These are phyloP conservation scores for Boletus mariae DNA, from an alignment of 1,284 basidiomycete genomes.

Conservation along the genomic window DNA sequence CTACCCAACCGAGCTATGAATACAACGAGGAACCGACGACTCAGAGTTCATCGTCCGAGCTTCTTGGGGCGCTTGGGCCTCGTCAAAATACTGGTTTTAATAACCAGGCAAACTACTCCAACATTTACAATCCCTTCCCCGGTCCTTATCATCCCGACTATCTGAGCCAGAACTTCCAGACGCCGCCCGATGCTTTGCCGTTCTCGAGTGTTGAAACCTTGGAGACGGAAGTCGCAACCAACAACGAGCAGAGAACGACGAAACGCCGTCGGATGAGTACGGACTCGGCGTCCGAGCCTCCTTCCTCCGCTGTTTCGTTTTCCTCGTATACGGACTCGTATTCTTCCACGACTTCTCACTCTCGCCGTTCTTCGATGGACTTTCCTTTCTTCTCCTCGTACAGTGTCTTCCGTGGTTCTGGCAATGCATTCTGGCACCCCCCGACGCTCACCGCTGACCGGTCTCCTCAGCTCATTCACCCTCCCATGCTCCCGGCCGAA, in stretches of 20 bases:
- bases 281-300: slow-evolving; percentile 65
- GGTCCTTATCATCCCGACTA: slow-evolving; percentile 73
- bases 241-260: slow-evolving; percentile 37
- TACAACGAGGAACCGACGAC: slow-evolving; percentile 40
- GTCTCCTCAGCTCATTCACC: slow-evolving; percentile 54
- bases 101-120: slow-evolving; percentile 30
- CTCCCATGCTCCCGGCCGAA: slow-evolving; percentile 54
- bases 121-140: slow-evolving; percentile 44
- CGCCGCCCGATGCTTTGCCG: slow-evolving; percentile 47
- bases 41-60: slow-evolving; percentile 51
- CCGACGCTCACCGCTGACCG: slow-evolving; percentile 56
- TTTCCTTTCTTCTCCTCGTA: slow-evolving; percentile 52
- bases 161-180: slow-evolving; percentile 45
- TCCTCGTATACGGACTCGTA: slow-evolving; percentile 42
- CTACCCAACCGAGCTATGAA: slow-evolving; percentile 49
- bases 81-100: slow-evolving; percentile 33
- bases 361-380: slow-evolving; percentile 55
- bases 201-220: slow-evolving; percentile 43
- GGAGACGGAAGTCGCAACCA: slow-evolving; percentile 32
- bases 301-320: slow-evolving; percentile 55
- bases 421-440: slow-evolving; percentile 69
- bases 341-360: slow-evolving; percentile 40
- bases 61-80: slow-evolving; percentile 59
- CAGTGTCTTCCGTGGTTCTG: slow-evolving; percentile 48
- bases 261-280: slow-evolving; percentile 73